Evolutionary conservation across 371 early-diverging fungal species (phyloP), one percentile per base, ranked within the genome.

Genomic region (Phascolomyces articulosus): DNA sequence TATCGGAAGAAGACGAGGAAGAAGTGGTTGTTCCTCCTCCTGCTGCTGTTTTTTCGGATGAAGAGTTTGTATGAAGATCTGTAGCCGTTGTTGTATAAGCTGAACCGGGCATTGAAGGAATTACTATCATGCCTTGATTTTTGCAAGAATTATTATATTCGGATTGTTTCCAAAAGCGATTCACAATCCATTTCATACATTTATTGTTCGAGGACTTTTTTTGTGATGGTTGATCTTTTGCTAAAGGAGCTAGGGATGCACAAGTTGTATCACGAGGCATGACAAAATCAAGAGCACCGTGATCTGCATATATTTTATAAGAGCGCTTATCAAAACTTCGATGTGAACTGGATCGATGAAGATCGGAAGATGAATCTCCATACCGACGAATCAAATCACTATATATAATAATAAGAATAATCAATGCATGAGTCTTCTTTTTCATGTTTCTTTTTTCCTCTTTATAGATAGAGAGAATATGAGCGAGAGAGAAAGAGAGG

Each of bases 341-440:
- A 18, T 55, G 57, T 21, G 44, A 44, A 10, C 16, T 24, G 1
- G 48, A 47, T 40, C 57, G 28, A 11, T 20, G 24, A 27, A 40
- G 55, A 13, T 28, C 29, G 4, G 44, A 9, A 0, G 40, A 18
- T 13, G 21, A 23, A 48, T 66, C 62, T 15, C 60, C 60, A 9
- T 65, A 65, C 13, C 54, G 67, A 10, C 56, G 44, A 18, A 66
- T 60, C 34, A 66, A 3, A 27, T 66, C 67, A n/a, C 67, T 66
- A 48, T 10, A 56, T 26, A 4, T 2, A 8, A 13, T 28, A 29
- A 51, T 23, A 27, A 29, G 58, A n/a, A n/a, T n/a, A n/a, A n/a
- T n/a, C n/a, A n/a, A n/a, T n/a, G n/a, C n/a, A n/a, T n/a, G n/a
- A n/a, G n/a, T n/a, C n/a, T n/a, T n/a, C n/a, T n/a, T n/a, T n/a